Conservation (phyloP, 306 rosid genomes). For the Castanea crenata region DNA sequence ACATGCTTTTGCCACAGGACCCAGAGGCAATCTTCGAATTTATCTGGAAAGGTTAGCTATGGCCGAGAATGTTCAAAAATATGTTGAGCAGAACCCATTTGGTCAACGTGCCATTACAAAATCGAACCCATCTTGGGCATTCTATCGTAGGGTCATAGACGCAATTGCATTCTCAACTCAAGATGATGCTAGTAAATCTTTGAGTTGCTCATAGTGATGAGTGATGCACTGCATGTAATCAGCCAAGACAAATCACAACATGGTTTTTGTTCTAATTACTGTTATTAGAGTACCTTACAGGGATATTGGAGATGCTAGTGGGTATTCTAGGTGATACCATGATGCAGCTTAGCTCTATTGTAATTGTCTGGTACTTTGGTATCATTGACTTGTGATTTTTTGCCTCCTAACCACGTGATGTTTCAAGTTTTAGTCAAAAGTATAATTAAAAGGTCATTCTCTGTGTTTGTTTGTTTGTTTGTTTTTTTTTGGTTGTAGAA, state of each 20-base stretch:
- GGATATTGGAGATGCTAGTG: background rate
- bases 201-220: background rate
- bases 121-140: slow-evolving; percentile 51
- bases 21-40: slow-evolving; percentile 63
- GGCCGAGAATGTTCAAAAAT: slow-evolving; percentile 64
- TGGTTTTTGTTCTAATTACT: background rate
- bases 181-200: slow-evolving; percentile 1
- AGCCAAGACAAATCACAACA: background rate
- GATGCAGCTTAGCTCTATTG: background rate
- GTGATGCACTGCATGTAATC: slow-evolving; percentile 4
- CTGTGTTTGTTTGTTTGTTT: background rate
- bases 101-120: slow-evolving; percentile 72
- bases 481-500: background rate
- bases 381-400: background rate
- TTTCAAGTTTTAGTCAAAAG: background rate
- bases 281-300: background rate
- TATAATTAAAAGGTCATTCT: background rate
- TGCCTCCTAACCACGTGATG: background rate
- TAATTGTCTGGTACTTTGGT: background rate
- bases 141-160: slow-evolving; percentile 36
- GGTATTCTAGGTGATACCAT: background rate
- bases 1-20: slow-evolving; percentile 45
- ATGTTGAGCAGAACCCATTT: slow-evolving; percentile 57
- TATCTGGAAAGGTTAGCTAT: slow-evolving; percentile 58
- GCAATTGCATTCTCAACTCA: background rate